A percentile compares a stretch with the other conserved stretches of the same genome.
phyloP scores from a whole-genome alignment of 345 rosid genomes.

The Euclidium syriacum region DNA sequence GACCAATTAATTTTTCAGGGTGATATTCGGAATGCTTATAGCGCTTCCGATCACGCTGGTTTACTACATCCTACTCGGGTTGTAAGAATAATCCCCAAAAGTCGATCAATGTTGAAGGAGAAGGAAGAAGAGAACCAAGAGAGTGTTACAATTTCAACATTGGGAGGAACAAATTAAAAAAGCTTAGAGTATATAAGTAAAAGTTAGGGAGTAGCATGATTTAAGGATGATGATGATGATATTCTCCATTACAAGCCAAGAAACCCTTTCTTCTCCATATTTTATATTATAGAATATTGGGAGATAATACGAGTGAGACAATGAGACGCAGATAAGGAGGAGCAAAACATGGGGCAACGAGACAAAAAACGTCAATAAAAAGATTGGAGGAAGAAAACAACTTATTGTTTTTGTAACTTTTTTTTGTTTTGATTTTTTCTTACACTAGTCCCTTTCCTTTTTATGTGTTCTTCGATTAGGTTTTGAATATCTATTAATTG shows the following conservation, averaged over 20 bases:
- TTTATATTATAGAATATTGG: constrained; percentile 19
- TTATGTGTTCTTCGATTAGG: constrained; percentile 26
- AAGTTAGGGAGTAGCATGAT: constrained; percentile 32
- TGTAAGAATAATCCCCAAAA: constrained; percentile 33
- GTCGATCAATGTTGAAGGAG: not conserved
- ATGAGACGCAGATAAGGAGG: constrained; percentile 30
- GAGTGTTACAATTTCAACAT: not conserved
- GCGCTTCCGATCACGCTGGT: constrained; percentile 91
- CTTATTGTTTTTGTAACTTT: constrained; percentile 19
- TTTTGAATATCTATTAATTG: constrained; percentile 17
- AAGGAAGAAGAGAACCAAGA: not conserved
- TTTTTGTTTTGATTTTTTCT: not conserved
- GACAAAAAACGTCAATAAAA: constrained; percentile 10
- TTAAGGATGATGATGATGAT: constrained; percentile 29
- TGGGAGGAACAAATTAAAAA: constrained; percentile 13
- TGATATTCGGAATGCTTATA: constrained; percentile 92
- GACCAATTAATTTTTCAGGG: constrained; percentile 43
- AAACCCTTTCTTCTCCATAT: constrained; percentile 26
- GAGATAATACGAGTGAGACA: constrained; percentile 9
- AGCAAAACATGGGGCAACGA: constrained; percentile 29
- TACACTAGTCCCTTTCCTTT: constrained; percentile 17
- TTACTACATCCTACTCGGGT: constrained; percentile 83
- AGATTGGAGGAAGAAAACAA: constrained; percentile 23
- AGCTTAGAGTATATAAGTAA: constrained; percentile 21
- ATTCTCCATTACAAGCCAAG: constrained; percentile 25